Base-by-base conservation (phyloP, 768 basidiomycete species). In the Collybiopsis confluens region DNA sequence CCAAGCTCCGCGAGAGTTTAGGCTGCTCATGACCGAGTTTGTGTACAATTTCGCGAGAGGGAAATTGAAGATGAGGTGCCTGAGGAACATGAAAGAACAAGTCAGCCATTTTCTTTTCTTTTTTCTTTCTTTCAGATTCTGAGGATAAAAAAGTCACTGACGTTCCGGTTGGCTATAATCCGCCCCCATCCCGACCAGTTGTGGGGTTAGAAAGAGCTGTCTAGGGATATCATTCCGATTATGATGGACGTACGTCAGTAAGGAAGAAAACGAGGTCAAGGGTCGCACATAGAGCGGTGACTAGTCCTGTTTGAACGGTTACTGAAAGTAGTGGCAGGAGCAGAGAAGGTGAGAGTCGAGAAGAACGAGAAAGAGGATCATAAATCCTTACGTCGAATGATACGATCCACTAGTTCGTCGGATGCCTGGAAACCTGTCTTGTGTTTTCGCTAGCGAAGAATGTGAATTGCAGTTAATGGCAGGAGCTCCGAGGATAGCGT, bases 1-100 rank as follows among this genome's bases (percentile, higher is more conserved):
- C 69, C 68, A 70, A 28, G 64, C 68, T 6, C 64, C 62, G 6
- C 70, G 67, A 1, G 68, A 65, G 58, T 70, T 72, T 43, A 72
- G 37, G 54, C 63, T 68, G 2, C 68, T 69, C 65, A 72, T 62
- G 13, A 72, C 58, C 1, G 68, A 67, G 55, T 70, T 72, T 13
- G 68, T 68, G 58, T 72, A 72, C 9, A 72, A 57, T 58, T 72
- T 72, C 15, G 68, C 66, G 0, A 72, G 62, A 2, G 70, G 67
- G 4, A 72, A 57, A 46, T 68, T 69, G 61, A 72, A 70, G 16
- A 65, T 61, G 2, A 71, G 61, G 50, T 71, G 69, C 3, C 61
- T 62, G 30, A 6, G 30, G 18, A 28, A 7, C 4, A 20, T 20
- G 45, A 45, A 7, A 45, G 26, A 28, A 26, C 3, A 28, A 13